phyloP scores from a whole-genome alignment of 495 filamentous ascomycete genomes.

The Aspergillus conjunctus region DNA sequence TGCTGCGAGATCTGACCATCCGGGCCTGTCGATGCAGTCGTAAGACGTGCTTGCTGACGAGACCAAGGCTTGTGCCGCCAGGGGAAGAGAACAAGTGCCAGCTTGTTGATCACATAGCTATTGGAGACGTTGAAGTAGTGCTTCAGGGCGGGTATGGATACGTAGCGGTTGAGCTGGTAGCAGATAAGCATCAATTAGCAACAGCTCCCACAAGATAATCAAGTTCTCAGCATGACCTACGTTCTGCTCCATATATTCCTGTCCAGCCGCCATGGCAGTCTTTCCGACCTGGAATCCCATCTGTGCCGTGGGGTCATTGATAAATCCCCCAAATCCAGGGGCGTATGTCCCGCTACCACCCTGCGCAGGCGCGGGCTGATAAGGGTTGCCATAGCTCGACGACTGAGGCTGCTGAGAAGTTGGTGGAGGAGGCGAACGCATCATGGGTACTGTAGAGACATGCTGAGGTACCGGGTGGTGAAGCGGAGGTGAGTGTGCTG shows the following conservation, averaged over 20 bases:
- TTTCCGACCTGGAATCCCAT: slow-evolving; percentile 94
- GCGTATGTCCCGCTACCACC: slow-evolving; percentile 59
- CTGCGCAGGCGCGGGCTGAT: slow-evolving; percentile 56
- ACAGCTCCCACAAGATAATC: neutral
- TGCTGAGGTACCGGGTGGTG: slow-evolving; percentile 98
- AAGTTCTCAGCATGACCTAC: slow-evolving; percentile 42
- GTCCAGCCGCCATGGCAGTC: slow-evolving; percentile 82
- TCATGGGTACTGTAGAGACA: slow-evolving; percentile 97
- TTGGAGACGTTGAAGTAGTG: slow-evolving; percentile 98
- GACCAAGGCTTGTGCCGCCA: slow-evolving; percentile 98
- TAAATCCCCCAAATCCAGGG: slow-evolving; percentile 83
- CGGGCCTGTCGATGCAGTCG: slow-evolving; percentile 56
- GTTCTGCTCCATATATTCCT: slow-evolving; percentile 92
- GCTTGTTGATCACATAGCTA: slow-evolving; percentile 81
- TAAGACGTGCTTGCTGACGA: slow-evolving; percentile 62
- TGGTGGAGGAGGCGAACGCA: slow-evolving; percentile 92
- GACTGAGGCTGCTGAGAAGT: slow-evolving; percentile 70
- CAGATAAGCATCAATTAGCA: slow-evolving; percentile 20
- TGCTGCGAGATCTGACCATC: slow-evolving; percentile 59
- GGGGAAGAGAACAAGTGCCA: slow-evolving; percentile 89
- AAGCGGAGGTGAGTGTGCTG: slow-evolving; percentile 87
- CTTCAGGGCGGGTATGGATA: slow-evolving; percentile 89
- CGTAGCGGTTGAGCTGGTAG: slow-evolving; percentile 81
- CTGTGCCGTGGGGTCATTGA: slow-evolving; percentile 94
- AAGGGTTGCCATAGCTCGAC: slow-evolving; percentile 73